phyloP scores from a whole-genome alignment of 192 early-diverging fungal species.

The Coemansia sp. region DNA sequence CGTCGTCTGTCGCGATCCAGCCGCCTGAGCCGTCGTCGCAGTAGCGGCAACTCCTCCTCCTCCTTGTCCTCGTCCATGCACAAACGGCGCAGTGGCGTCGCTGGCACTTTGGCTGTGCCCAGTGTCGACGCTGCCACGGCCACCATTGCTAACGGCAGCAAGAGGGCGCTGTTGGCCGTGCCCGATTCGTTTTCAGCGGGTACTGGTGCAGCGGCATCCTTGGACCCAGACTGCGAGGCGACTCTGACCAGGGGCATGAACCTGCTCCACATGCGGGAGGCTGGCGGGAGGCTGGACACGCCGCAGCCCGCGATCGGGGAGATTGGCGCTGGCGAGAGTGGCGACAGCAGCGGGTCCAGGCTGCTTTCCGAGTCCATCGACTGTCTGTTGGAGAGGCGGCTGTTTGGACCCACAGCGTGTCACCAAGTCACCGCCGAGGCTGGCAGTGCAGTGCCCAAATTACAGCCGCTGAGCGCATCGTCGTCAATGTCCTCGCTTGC shows the following conservation, averaged over 20 bases:
- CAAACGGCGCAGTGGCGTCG: neutral
- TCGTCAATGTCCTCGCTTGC: slow-evolving; percentile 9
- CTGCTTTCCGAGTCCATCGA: slow-evolving; percentile 9
- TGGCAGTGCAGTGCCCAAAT: neutral
- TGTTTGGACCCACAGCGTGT: neutral
- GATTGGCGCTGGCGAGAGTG: neutral
- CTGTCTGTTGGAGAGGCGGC: neutral
- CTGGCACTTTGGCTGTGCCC: neutral
- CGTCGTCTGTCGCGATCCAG: slow-evolving; percentile 5
- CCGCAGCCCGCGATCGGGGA: neutral
- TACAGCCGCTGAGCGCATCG: neutral
- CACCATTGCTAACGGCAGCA: neutral
- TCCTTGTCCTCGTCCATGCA: too few species aligned
- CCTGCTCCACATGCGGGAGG: neutral
- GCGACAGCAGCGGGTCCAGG: neutral
- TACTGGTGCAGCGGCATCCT: neutral
- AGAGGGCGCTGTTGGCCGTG: neutral
- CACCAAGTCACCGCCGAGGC: too few species aligned
- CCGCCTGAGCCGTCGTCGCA: neutral
- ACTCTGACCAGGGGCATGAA: neutral
- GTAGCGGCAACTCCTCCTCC: neutral
- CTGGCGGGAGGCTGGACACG: neutral
- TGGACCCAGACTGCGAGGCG: neutral
- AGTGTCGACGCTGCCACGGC: neutral
- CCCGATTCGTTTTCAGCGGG: neutral